A percentile compares a stretch with the other conserved stretches of the same genome.
Evolutionary conservation across 768 basidiomycete species (phyloP).

Genomic region (Pleurotus citrinopileatus): DNA sequence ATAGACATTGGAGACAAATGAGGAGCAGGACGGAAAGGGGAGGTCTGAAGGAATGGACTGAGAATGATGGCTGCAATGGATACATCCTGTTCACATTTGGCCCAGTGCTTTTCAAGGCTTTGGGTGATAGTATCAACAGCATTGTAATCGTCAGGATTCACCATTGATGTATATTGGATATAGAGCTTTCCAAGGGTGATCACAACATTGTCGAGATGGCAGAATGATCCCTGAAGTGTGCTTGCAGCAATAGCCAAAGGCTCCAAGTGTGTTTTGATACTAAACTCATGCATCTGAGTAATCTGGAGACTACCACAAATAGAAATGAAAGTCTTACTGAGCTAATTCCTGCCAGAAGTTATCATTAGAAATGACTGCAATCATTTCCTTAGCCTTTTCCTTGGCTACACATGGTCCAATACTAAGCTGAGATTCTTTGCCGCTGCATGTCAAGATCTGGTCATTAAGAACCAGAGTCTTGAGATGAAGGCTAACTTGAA

Average conservation of each 20-base stretch:
- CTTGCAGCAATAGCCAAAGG: slow-evolving; percentile 19
- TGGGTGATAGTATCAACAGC: slow-evolving; percentile 7
- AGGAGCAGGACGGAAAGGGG: slow-evolving; percentile 14
- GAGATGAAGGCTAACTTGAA: slow-evolving; percentile 21
- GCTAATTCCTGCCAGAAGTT: slow-evolving; percentile 28
- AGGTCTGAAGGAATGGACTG: slow-evolving; percentile 21
- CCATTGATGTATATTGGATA: background rate
- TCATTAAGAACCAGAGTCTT: slow-evolving; percentile 18
- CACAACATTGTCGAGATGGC: slow-evolving; percentile 10
- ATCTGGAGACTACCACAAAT: no score
- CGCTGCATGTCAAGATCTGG: slow-evolving; percentile 7
- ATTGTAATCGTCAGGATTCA: background rate
- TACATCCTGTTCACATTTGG: slow-evolving; percentile 25
- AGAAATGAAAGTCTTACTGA: slow-evolving; percentile 16
- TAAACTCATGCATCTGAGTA: background rate
- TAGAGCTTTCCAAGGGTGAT: slow-evolving; percentile 6
- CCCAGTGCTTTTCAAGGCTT: slow-evolving; percentile 24
- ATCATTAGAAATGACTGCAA: slow-evolving; percentile 22
- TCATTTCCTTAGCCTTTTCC: slow-evolving; percentile 24
- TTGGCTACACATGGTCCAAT: slow-evolving; percentile 22
- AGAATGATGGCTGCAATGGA: slow-evolving; percentile 27
- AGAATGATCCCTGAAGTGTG: slow-evolving; percentile 11
- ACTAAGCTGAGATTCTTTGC: slow-evolving; percentile 4
- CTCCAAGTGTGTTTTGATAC: slow-evolving; percentile 16
- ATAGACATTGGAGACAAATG: slow-evolving; percentile 14